phyloP scores from a whole-genome alignment of 345 rosid genomes.

The Gynandropsis gynandra region DNA sequence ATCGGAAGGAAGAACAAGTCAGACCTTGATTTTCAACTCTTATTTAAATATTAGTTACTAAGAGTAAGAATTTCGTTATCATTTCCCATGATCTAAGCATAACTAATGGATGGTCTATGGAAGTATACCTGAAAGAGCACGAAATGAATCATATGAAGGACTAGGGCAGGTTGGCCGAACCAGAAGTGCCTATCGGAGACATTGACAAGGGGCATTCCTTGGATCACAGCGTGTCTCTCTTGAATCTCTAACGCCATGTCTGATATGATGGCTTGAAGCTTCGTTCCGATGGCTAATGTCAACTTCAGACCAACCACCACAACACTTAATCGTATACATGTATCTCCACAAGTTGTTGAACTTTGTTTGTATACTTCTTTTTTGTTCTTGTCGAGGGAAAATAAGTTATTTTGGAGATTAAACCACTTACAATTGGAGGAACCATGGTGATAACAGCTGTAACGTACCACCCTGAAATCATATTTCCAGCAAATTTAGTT shows the following conservation, averaged over 20 bases:
- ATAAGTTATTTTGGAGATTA: neutral
- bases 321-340: neutral
- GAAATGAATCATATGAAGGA: slow-evolving; percentile 79
- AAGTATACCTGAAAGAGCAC: slow-evolving; percentile 74
- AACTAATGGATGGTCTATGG: too few species aligned
- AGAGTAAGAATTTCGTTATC: too few species aligned
- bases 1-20: too few species aligned
- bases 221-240: slow-evolving; percentile 81
- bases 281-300: slow-evolving; percentile 77
- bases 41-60: too few species aligned
- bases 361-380: neutral
- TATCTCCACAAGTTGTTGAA: neutral
- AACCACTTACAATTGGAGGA: slow-evolving; percentile 66
- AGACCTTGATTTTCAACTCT: too few species aligned
- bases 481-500: slow-evolving; percentile 1
- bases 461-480: slow-evolving; percentile 58
- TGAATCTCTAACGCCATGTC: slow-evolving; percentile 86
- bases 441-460: slow-evolving; percentile 51
- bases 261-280: slow-evolving; percentile 83
- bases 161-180: slow-evolving; percentile 66
- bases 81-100: too few species aligned
- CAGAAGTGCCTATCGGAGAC: slow-evolving; percentile 84
- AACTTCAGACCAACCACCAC: slow-evolving; percentile 40
- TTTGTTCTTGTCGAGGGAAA: neutral
- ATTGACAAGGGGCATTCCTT: slow-evolving; percentile 94